Conservation (phyloP, 106 monocot species). For the Dioscorea zingiberensis region DNA sequence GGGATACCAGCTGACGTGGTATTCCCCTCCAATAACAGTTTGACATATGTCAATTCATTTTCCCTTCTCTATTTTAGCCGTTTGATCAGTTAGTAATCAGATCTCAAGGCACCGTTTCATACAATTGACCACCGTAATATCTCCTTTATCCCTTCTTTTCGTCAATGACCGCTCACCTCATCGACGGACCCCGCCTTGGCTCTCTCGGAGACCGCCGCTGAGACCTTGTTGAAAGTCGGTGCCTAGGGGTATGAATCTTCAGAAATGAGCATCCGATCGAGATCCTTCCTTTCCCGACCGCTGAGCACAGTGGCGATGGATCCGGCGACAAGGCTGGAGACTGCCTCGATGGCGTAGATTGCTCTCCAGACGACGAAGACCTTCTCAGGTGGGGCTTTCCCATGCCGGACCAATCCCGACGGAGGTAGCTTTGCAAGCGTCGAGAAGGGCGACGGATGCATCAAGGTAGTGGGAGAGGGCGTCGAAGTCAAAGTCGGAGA, state of each 20-base stretch:
- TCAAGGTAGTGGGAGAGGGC: constrained; percentile 39
- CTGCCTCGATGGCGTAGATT: constrained; percentile 52
- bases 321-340: constrained; percentile 35
- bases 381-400: constrained; percentile 14
- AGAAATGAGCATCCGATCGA: constrained; percentile 5
- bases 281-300: neutral
- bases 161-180: constrained; percentile 26
- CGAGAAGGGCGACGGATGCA: constrained; percentile 40
- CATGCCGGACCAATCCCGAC: neutral
- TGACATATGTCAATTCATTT: too few relatives aligned
- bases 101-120: too few relatives aligned
- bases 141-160: constrained; percentile 2
- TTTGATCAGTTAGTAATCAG: too few relatives aligned
- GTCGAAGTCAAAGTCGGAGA: constrained; percentile 28
- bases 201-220: constrained; percentile 11
- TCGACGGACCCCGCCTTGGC: neutral
- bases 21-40: too few relatives aligned
- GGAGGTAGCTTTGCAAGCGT: constrained; percentile 54
- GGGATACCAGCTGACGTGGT: too few relatives aligned
- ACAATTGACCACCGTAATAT: too few relatives aligned
- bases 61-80: too few relatives aligned
- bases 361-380: constrained; percentile 23
- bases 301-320: constrained; percentile 17
- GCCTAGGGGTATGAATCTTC: constrained; percentile 39
- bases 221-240: constrained; percentile 30